Evolutionary conservation across 345 rosid species (phyloP).

Genomic region (Dipteronia sinensis): DNA sequence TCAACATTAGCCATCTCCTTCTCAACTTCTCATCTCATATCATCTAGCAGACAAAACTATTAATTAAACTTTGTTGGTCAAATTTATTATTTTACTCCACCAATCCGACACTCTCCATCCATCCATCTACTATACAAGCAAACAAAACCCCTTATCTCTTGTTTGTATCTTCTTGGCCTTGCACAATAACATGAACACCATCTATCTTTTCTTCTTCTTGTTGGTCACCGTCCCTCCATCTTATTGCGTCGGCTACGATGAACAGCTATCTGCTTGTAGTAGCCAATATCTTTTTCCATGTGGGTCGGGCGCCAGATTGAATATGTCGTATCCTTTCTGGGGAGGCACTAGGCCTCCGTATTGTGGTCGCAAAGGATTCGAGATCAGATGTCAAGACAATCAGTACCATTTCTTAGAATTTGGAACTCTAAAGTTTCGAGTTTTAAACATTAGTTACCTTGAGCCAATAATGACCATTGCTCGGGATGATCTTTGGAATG

Average conservation of each 20-base stretch:
- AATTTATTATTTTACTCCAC: background rate
- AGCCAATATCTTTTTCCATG: slow-evolving; percentile 23
- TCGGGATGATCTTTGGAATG: slow-evolving; percentile 3
- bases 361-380: slow-evolving; percentile 44
- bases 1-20: background rate
- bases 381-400: slow-evolving; percentile 30
- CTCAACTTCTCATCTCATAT: background rate
- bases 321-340: slow-evolving; percentile 57
- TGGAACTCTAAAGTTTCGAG: background rate
- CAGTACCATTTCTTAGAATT: background rate
- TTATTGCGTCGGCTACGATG: slow-evolving; percentile 14
- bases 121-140: background rate
- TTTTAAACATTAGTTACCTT: background rate
- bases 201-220: slow-evolving; percentile 23
- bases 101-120: background rate
- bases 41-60: background rate
- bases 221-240: slow-evolving; percentile 27
- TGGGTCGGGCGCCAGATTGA: slow-evolving; percentile 19
- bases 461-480: slow-evolving; percentile 23
- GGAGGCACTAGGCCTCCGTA: slow-evolving; percentile 19
- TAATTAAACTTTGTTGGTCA: background rate
- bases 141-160: background rate
- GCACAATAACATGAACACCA: background rate
- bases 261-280: slow-evolving; percentile 32
- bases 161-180: background rate